Evolutionary conservation across 805 yeast genomes (phyloP), one percentile per base, ranked within the genome.

Genomic region (Lipomyces lipofer): DNA sequence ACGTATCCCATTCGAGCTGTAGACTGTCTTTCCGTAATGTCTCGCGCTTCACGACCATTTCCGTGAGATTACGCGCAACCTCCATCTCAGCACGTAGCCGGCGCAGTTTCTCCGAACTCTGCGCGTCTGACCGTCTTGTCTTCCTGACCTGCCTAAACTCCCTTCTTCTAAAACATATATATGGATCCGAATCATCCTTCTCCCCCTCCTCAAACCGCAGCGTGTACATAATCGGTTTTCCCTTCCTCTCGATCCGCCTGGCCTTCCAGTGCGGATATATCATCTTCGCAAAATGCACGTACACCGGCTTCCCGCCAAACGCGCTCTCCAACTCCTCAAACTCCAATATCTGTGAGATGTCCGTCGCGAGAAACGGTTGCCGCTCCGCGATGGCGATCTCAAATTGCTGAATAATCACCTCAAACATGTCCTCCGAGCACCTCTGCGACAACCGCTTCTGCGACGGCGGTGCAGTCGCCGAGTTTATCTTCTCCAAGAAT

Each of bases 111-210:
- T 91, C 97, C 12, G 90, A 85, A 63, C 94, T 89, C 64, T 89
- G 87, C 30, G 87, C 80, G 73, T 94, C 99, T 0, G 97, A 88
- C 60, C 98, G 82, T 70, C 99, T 82, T 0, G 99, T 94, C 70
- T 94, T 94, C 70, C 99, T 85, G 28, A 95, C 94, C 67, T 88
- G 97, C 62, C 99, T 82, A 61, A 89, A 85, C 67, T 91, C 98
- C 70, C 99, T 85, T 63, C 97, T 83, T 66, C 99, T 81, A 76
- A 94, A 94, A 73, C 97, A 89, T 38, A 89, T 85, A 70, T 94
- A 94, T 1, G 99, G 98, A 69, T 94, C 97, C 56, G 80, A 81
- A 65, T 91, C 97, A 65, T 91, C 97, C 66, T 90, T 90, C 55
- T 88, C 94, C 22, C 88, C 88, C 63, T 88, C 91, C 72, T 91